These are phyloP conservation scores for Pedinophyceae sp. DNA, from an alignment of 139 green algal species.

Conservation along the genomic window DNA sequence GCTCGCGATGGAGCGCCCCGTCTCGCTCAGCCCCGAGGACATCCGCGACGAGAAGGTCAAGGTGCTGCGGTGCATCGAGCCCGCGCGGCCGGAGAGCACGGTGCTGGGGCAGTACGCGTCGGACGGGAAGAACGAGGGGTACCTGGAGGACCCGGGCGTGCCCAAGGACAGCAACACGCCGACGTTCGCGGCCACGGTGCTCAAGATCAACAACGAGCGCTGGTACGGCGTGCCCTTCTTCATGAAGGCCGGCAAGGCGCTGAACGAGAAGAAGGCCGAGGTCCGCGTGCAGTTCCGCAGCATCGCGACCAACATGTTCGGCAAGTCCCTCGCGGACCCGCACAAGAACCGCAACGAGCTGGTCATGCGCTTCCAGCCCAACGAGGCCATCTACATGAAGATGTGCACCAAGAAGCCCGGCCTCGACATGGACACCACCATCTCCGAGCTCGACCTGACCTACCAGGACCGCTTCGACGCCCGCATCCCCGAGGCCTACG, in stretches of 20 bases:
- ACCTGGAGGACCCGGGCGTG: slow-evolving; percentile 82
- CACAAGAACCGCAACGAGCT: slow-evolving; percentile 71
- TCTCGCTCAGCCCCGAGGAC: slow-evolving; percentile 72
- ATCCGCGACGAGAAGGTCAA: slow-evolving; percentile 85
- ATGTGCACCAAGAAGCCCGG: slow-evolving; percentile 36
- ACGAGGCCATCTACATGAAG: slow-evolving; percentile 89
- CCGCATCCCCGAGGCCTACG: slow-evolving; percentile 85
- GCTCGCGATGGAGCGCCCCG: slow-evolving; percentile 85
- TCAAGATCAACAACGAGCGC: slow-evolving; percentile 79
- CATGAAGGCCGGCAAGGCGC: slow-evolving; percentile 87
- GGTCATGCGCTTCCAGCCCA: slow-evolving; percentile 56
- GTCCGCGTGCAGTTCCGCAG: slow-evolving; percentile 37
- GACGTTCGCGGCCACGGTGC: slow-evolving; percentile 18
- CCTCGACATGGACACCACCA: slow-evolving; percentile 51
- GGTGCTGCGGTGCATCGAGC: slow-evolving; percentile 61
- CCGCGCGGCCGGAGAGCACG: slow-evolving; percentile 31
- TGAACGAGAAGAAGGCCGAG: slow-evolving; percentile 49
- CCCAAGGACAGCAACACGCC: slow-evolving; percentile 52
- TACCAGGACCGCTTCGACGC: slow-evolving; percentile 30
- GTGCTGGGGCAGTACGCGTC: slow-evolving; percentile 84
- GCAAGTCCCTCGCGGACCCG: slow-evolving; percentile 3
- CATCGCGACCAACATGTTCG: slow-evolving; percentile 15
- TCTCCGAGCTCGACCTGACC: slow-evolving; percentile 71
- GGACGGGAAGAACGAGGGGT: slow-evolving; percentile 34
- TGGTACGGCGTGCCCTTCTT: slow-evolving; percentile 81